Evolutionary conservation across 2,329 filamentous ascomycete genomes (phyloP).

Genomic region (Colletotrichum neosansevieriae): DNA sequence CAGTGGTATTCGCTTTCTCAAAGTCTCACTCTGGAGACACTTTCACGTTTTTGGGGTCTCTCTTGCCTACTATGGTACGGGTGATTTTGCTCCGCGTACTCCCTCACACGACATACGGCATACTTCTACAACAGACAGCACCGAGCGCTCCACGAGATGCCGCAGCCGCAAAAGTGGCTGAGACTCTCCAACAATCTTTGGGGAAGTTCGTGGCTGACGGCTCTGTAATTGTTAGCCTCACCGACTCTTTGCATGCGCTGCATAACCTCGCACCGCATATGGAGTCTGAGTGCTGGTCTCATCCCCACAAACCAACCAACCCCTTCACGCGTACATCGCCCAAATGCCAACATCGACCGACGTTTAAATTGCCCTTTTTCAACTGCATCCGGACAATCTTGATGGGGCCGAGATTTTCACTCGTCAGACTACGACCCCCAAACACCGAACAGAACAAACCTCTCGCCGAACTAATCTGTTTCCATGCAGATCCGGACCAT

Average conservation of each 20-base stretch:
- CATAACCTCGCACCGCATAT: slow-evolving; percentile 6
- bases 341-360: slow-evolving; percentile 1
- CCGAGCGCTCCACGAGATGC: slow-evolving; percentile 8
- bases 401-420: too few species aligned
- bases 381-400: not conserved
- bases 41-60: not conserved
- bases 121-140: not conserved
- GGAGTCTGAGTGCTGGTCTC: not conserved
- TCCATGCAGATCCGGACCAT: slow-evolving; percentile 15
- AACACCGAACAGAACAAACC: not conserved
- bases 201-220: not conserved
- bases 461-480: not conserved
- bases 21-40: not conserved
- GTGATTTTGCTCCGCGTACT: slow-evolving; percentile 4
- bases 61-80: not conserved
- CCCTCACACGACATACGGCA: slow-evolving; percentile 15
- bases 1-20: not conserved
- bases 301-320: slow-evolving; percentile 10
- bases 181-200: not conserved
- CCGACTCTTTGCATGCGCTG: slow-evolving; percentile 22
- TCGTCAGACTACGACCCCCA: not conserved
- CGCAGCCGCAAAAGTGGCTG: not conserved
- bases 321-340: slow-evolving; percentile 4
- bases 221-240: slow-evolving; percentile 25
- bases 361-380: not conserved